Conservation (phyloP, 2,329 filamentous ascomycete species). For the Pseudopyrenochaeta lycopersici region DNA sequence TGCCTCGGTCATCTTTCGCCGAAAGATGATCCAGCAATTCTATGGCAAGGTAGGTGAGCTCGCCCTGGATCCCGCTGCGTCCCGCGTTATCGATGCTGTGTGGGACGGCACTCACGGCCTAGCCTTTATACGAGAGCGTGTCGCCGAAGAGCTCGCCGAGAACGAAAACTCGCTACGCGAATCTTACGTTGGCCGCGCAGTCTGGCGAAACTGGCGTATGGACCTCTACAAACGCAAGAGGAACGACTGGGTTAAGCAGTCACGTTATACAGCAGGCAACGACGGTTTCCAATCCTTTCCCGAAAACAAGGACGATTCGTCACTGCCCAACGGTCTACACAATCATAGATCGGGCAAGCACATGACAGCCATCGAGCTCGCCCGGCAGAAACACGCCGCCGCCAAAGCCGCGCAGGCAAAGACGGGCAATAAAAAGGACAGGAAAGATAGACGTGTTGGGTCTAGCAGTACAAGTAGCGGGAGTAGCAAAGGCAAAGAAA, state of each 20-base stretch:
- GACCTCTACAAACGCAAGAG: constrained; percentile 72
- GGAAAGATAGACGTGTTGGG: constrained; percentile 23
- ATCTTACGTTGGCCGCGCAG: constrained; percentile 70
- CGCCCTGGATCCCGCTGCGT: constrained; percentile 68
- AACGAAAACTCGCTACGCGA: constrained; percentile 70
- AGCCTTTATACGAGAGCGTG: constrained; percentile 72
- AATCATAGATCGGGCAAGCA: constrained; percentile 38
- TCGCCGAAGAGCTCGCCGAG: constrained; percentile 69
- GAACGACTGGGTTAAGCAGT: constrained; percentile 70
- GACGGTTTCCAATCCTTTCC: constrained; percentile 61
- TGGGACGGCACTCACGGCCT: constrained; percentile 71
- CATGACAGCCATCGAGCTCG: constrained; percentile 60
- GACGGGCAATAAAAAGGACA: constrained; percentile 32
- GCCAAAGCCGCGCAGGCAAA: constrained; percentile 46
- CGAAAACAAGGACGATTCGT: constrained; percentile 46
- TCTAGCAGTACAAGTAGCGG: constrained; percentile 13
- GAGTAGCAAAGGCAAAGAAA: constrained; percentile 34
- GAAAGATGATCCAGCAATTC: constrained; percentile 71
- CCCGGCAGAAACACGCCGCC: constrained; percentile 65
- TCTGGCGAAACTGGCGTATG: constrained; percentile 80
- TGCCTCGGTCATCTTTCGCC: constrained; percentile 65
- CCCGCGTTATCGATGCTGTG: constrained; percentile 73
- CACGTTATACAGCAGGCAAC: constrained; percentile 62
- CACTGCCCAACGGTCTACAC: constrained; percentile 4
- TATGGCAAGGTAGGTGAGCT: constrained; percentile 68